A percentile compares a stretch with the other conserved stretches of the same genome.
Conservation (phyloP, 257 asterid species). For the Nyctanthes arbortristis region DNA sequence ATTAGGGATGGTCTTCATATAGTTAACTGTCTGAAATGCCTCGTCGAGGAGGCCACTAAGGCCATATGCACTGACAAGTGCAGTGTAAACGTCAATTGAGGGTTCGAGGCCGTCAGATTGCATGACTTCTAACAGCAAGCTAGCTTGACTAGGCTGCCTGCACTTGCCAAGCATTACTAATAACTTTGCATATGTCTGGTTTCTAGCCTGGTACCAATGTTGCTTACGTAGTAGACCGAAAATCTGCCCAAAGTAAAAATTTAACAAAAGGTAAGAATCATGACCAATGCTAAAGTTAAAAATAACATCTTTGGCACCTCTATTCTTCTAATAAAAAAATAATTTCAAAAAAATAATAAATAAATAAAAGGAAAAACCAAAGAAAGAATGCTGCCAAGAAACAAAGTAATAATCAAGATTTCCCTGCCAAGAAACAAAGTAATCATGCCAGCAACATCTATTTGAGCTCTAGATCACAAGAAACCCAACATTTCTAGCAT, state of each 20-base stretch:
- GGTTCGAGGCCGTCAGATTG: constrained; percentile 71
- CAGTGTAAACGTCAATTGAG: constrained; percentile 73
- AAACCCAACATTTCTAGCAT: background rate
- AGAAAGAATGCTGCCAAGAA: background rate
- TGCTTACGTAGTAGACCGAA: constrained; percentile 83
- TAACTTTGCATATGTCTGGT: constrained; percentile 71
- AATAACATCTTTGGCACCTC: background rate
- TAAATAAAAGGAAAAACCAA: background rate
- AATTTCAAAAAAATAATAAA: background rate
- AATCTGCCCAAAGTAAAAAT: constrained; percentile 47
- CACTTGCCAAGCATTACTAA: constrained; percentile 92
- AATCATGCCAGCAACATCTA: background rate
- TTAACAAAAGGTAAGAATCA: constrained; percentile 14
- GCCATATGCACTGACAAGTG: constrained; percentile 78
- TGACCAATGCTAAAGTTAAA: constrained; percentile 4
- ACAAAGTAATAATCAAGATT: background rate
- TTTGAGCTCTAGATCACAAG: background rate
- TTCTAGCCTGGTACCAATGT: constrained; percentile 77
- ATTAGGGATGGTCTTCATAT: constrained; percentile 57
- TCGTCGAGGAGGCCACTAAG: constrained; percentile 60
- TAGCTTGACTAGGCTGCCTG: constrained; percentile 72
- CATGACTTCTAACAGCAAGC: constrained; percentile 66
- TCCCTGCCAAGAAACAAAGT: background rate
- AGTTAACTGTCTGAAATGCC: constrained; percentile 53
- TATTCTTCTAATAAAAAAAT: background rate